Evolutionary conservation across 768 basidiomycete species (phyloP).

Genomic region (Rickenella mellea): DNA sequence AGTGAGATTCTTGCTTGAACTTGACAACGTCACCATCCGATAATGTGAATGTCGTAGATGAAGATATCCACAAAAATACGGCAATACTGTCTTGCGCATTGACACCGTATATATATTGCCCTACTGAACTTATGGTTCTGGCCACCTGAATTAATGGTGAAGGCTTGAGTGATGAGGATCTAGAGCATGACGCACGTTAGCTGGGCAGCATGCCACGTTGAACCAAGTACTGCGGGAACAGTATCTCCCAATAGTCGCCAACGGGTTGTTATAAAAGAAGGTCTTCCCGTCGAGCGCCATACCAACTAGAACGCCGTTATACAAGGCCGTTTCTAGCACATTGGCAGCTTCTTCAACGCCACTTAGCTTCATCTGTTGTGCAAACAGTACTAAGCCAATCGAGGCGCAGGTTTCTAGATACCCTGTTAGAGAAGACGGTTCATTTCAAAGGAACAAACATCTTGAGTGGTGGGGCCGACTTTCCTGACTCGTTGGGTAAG

Average conservation of each 20-base stretch:
- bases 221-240: constrained; percentile 11
- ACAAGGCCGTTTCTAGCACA: constrained; percentile 11
- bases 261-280: constrained; percentile 16
- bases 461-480: too few relatives aligned
- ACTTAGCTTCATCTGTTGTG: constrained; percentile 12
- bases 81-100: constrained; percentile 4
- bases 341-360: constrained; percentile 6
- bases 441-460: not conserved
- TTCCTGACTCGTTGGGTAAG: constrained; percentile 12
- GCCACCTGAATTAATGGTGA: constrained; percentile 6
- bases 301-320: constrained; percentile 14
- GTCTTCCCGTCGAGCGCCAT: constrained; percentile 11
- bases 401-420: constrained; percentile 15
- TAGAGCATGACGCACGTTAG: constrained; percentile 6
- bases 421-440: constrained; percentile 1
- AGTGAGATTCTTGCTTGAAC: constrained; percentile 4
- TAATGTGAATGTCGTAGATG: not conserved
- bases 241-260: constrained; percentile 10
- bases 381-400: constrained; percentile 12
- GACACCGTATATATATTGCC: constrained; percentile 11
- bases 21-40: constrained; percentile 2
- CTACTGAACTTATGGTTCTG: constrained; percentile 7
- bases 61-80: constrained; percentile 11
- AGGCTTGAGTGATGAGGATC: not conserved
- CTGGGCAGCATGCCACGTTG: constrained; percentile 14